Conservation (phyloP, 1,139 yeast species). For the Trichomonascaceae sp. region DNA sequence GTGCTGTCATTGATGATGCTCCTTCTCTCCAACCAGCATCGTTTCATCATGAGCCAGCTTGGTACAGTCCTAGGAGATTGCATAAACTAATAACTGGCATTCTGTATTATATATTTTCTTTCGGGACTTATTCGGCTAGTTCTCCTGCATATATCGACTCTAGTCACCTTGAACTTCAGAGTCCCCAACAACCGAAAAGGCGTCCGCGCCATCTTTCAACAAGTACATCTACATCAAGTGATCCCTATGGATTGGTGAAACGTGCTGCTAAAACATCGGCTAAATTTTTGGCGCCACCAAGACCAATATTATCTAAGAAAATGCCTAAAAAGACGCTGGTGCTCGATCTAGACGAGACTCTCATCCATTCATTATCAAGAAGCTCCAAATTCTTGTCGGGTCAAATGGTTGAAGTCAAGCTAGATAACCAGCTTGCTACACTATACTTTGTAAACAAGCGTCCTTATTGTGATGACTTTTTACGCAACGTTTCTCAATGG, state of each 20-base stretch:
- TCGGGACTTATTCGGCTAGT: neutral
- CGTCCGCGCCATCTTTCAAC: neutral
- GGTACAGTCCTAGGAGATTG: neutral
- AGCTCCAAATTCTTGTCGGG: slow-evolving; percentile 51
- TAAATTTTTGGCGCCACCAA: slow-evolving; percentile 16
- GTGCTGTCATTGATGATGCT: neutral
- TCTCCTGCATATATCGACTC: slow-evolving; percentile 6
- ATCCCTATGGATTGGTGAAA: neutral
- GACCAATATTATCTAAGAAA: slow-evolving; percentile 32
- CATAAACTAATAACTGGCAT: neutral
- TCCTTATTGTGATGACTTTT: slow-evolving; percentile 82
- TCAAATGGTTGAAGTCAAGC: slow-evolving; percentile 80
- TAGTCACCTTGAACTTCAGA: slow-evolving; percentile 4
- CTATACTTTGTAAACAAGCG: slow-evolving; percentile 86
- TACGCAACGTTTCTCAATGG: slow-evolving; percentile 77
- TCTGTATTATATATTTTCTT: slow-evolving; percentile 1
- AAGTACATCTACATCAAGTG: neutral
- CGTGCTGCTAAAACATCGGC: neutral
- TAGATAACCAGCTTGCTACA: slow-evolving; percentile 57
- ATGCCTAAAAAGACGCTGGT: slow-evolving; percentile 62
- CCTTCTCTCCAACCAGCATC: neutral
- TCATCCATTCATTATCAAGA: slow-evolving; percentile 82
- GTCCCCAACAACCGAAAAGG: neutral
- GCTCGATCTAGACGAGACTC: slow-evolving; percentile 86
- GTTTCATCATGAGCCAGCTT: neutral